phyloP scores from a whole-genome alignment of 2,329 filamentous ascomycete genomes.

The Fusarium sp. region DNA sequence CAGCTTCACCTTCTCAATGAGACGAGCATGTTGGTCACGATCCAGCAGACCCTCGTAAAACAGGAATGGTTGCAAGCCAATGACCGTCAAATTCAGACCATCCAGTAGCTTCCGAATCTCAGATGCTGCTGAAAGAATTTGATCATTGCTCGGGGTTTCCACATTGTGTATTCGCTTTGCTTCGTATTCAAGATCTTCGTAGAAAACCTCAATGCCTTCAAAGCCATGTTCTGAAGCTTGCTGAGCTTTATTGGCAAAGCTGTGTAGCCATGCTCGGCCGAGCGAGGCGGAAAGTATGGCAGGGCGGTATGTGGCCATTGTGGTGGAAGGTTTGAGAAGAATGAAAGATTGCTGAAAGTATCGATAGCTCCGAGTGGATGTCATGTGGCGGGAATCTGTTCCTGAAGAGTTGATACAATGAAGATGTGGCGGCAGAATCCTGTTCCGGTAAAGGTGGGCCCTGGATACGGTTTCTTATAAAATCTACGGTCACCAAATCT shows the following conservation, averaged over 20 bases:
- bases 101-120: not conserved
- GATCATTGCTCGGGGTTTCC: not conserved
- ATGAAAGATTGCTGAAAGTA: too few species aligned
- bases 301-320: constrained; percentile 1
- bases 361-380: too few species aligned
- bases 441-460: constrained; percentile 10
- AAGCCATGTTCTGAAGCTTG: constrained; percentile 13
- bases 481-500: too few species aligned
- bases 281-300: constrained; percentile 18
- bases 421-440: constrained; percentile 6
- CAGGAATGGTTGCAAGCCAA: constrained; percentile 14
- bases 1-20: constrained; percentile 4
- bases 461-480: too few species aligned
- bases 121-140: not conserved
- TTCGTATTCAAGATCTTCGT: constrained; percentile 21
- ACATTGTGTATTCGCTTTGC: constrained; percentile 2
- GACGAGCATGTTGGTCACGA: not conserved
- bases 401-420: not conserved
- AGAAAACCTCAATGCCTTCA: constrained; percentile 21
- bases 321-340: fast-evolving
- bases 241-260: constrained; percentile 4
- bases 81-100: not conserved
- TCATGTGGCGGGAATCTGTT: fast-evolving
- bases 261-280: constrained; percentile 22
- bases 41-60: constrained; percentile 18